Evolutionary conservation across 495 filamentous ascomycete species (phyloP).

Genomic region (Clavariopsis aquatica): DNA sequence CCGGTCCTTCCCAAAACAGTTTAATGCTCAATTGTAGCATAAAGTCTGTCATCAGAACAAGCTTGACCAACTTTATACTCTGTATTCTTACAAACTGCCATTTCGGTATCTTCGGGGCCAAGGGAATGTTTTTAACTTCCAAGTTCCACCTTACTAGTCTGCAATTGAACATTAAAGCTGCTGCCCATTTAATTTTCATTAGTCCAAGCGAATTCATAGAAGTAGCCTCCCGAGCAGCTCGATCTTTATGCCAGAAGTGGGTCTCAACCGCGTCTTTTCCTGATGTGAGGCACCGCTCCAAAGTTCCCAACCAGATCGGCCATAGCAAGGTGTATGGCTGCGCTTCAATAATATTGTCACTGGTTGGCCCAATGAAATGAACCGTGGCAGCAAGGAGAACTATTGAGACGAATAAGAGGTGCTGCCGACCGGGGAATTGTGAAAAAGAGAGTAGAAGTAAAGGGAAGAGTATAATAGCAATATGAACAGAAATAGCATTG

Average conservation of each 20-base stretch:
- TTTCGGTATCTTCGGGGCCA: neutral
- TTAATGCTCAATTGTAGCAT: slow-evolving; percentile 5
- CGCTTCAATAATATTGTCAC: neutral
- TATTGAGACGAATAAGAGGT: neutral
- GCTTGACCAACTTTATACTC: neutral
- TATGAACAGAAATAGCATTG: neutral
- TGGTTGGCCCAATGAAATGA: slow-evolving; percentile 3
- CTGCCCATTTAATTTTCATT: slow-evolving; percentile 1
- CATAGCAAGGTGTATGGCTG: slow-evolving; percentile 14
- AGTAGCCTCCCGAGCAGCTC: neutral
- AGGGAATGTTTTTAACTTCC: slow-evolving; percentile 13
- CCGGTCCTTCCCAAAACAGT: slow-evolving; percentile 10
- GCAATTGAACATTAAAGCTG: slow-evolving; percentile 2
- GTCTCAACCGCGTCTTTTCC: neutral
- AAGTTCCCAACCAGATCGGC: slow-evolving; percentile 15
- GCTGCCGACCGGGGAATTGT: neutral
- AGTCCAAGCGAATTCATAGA: neutral
- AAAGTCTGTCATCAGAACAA: slow-evolving; percentile 8
- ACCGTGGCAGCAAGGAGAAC: neutral
- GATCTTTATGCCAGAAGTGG: slow-evolving; percentile 8
- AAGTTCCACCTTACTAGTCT: slow-evolving; percentile 11
- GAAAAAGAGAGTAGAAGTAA: neutral
- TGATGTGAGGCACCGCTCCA: slow-evolving; percentile 10
- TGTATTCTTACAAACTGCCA: neutral
- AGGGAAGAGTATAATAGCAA: neutral